Conservation (phyloP, 169 alveolate genomes). For the Plasmodium blacklocki region DNA sequence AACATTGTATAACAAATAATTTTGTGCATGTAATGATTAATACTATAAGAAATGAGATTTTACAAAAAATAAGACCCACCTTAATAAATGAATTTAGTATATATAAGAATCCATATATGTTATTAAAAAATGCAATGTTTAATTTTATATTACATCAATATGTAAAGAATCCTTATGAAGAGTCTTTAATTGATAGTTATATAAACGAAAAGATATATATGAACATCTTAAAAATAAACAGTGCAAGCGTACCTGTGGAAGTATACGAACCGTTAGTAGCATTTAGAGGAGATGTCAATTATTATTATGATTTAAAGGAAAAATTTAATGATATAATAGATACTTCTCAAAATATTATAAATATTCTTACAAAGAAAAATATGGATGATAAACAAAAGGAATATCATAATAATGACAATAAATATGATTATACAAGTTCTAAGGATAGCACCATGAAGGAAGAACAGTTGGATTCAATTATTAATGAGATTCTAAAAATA, state of each 20-base stretch:
- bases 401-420: too few relatives aligned
- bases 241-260: conserved; percentile 81
- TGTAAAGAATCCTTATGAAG: conserved; percentile 71
- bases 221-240: conserved; percentile 50
- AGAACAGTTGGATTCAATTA: neutral
- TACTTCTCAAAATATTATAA: conserved; percentile 2
- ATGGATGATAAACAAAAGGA: neutral
- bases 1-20: conserved; percentile 37
- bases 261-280: conserved; percentile 84
- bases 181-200: conserved; percentile 18
- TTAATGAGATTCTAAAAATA: conserved; percentile 22
- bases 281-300: conserved; percentile 77
- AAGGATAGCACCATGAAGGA: neutral
- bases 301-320: conserved; percentile 28
- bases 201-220: conserved; percentile 24
- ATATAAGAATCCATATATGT: conserved; percentile 63
- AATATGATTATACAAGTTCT: too few relatives aligned
- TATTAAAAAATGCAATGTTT: conserved; percentile 35
- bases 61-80: conserved; percentile 49
- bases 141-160: conserved; percentile 36
- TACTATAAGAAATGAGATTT: conserved; percentile 20
- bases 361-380: neutral
- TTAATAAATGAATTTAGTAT: conserved; percentile 56
- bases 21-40: conserved; percentile 45
- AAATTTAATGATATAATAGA: conserved; percentile 6